Percentiles rank a stretch among this genome's conserved stretches.
Evolutionary conservation across 2,329 filamentous ascomycete species (phyloP).

Genomic region (Scleromitrula shiraiana): DNA sequence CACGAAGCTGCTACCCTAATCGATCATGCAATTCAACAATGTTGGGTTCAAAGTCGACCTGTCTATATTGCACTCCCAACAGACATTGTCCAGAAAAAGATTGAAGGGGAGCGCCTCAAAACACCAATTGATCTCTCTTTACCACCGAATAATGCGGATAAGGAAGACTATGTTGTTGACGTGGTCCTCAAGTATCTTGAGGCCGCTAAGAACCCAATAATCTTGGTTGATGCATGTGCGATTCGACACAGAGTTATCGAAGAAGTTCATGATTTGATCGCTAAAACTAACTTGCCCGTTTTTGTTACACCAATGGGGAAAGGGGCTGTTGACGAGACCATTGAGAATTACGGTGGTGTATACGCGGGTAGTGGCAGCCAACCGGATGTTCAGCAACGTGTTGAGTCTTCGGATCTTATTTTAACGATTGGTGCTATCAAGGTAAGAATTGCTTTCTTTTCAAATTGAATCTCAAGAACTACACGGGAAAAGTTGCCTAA

Average conservation of each 20-base stretch:
- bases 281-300: constrained; percentile 67
- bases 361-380: constrained; percentile 75
- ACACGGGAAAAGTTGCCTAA: too few species aligned
- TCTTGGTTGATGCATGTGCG: constrained; percentile 78
- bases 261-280: constrained; percentile 65
- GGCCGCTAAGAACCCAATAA: constrained; percentile 64
- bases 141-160: constrained; percentile 57
- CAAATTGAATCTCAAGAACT: neutral
- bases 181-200: constrained; percentile 67
- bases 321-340: constrained; percentile 68
- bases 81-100: constrained; percentile 68
- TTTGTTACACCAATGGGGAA: constrained; percentile 93
- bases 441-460: constrained; percentile 11
- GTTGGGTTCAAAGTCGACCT: constrained; percentile 65
- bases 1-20: constrained; percentile 65
- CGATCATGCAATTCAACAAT: constrained; percentile 68
- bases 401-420: constrained; percentile 64
- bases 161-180: constrained; percentile 76
- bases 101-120: constrained; percentile 66
- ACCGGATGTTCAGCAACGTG: constrained; percentile 51
- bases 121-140: constrained; percentile 60
- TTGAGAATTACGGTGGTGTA: constrained; percentile 72
- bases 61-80: constrained; percentile 80
- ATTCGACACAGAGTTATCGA: constrained; percentile 65
- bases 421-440: constrained; percentile 60